Evolutionary conservation across 805 yeast genomes (phyloP), one percentile per base, ranked within the genome.

Genomic region (Priceomyces haplophilus): DNA sequence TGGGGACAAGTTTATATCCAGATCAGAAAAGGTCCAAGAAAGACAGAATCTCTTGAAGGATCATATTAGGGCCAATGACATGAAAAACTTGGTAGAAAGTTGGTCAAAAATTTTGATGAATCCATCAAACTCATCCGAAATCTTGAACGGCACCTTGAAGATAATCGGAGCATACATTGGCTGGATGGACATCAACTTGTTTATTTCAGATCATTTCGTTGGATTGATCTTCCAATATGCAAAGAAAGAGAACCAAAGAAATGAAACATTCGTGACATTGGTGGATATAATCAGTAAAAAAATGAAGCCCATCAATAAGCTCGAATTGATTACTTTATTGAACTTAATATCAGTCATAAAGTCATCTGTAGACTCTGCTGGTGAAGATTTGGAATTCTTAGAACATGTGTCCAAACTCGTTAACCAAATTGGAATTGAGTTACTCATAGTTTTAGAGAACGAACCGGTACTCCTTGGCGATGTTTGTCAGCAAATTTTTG

Each of bases 111-210:
- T 83, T 16, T 64, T 86, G 45, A 56, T 57, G 10, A 64, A 60
- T 54, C 23, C 52, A 43, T 33, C 52, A 52, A 43, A 42, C 30
- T 47, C 55, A 8, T 53, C 51, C 5, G 80, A 79, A 45, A 73
- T 85, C 47, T 52, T 86, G 54, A 79, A 75, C 48, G 76, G 76
- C 46, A 67, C 80, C 5, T 72, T 88, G 38, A 72, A 72, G 40
- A 81, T 81, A 42, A 79, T 93, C 43, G 97, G 97, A 8, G 80
- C 80, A 10, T 93, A 85, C 76, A 85, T 89, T 18, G 82, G 90
- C 18, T 93, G 99, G 99, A 88, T 90, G 60, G 95, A 88, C 59
- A 82, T 90, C 47, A 72, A 82, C 42, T 69, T 88, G 52, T 79
- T 91, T 42, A 73, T 89, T 23, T 79, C 79, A 38, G 73, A 76